Evolutionary conservation across 371 early-diverging fungal genomes (phyloP).

Genomic region (Apophysomyces elegans): DNA sequence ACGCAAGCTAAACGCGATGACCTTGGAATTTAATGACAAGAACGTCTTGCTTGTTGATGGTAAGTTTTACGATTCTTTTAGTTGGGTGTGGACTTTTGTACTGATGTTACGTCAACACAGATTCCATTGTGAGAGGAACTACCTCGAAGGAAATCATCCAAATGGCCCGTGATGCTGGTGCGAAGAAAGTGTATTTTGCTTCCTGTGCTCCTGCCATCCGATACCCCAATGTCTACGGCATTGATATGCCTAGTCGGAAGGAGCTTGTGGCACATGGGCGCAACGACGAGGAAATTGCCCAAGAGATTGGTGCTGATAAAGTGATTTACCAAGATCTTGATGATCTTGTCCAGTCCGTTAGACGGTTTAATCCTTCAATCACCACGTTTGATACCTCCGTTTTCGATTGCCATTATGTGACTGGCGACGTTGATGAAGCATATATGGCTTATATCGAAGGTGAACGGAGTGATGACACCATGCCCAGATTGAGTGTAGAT

Average conservation of each 20-base stretch:
- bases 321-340: constrained; percentile 91
- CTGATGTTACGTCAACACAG: constrained; percentile 25
- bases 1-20: constrained; percentile 97
- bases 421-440: constrained; percentile 81
- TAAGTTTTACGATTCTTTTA: constrained; percentile 27
- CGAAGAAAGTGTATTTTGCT: constrained; percentile 97
- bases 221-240: constrained; percentile 98
- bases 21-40: constrained; percentile 92
- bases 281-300: constrained; percentile 83
- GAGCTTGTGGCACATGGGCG: constrained; percentile 90
- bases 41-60: constrained; percentile 96
- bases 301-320: constrained; percentile 88
- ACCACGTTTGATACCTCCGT: constrained; percentile 91
- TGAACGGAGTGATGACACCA: constrained; percentile 55
- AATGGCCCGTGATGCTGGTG: constrained; percentile 98
- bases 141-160: constrained; percentile 96
- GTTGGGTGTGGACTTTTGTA: background rate
- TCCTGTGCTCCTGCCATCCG: constrained; percentile 95
- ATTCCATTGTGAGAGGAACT: constrained; percentile 97
- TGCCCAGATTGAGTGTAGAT: constrained; percentile 47
- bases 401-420: constrained; percentile 91
- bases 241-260: constrained; percentile 95
- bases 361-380: constrained; percentile 82
- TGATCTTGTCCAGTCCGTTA: constrained; percentile 81
- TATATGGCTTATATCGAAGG: constrained; percentile 82